phyloP scores from a whole-genome alignment of 1,284 basidiomycete species.

The Melampsora larici-populina region DNA sequence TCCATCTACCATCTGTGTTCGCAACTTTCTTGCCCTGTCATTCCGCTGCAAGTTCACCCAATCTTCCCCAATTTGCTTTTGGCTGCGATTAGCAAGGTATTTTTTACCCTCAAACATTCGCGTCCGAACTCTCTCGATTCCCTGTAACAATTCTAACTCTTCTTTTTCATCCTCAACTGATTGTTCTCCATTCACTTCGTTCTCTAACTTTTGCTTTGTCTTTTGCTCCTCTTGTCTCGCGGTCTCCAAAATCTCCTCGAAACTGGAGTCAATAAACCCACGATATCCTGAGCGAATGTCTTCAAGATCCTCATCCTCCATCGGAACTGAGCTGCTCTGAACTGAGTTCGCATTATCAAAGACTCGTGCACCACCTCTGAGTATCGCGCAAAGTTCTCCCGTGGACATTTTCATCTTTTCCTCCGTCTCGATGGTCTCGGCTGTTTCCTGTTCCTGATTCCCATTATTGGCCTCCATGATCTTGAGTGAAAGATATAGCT shows the following conservation, averaged over 20 bases:
- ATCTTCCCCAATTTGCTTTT: constrained; percentile 53
- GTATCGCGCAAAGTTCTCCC: constrained; percentile 26
- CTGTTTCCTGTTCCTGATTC: constrained; percentile 58
- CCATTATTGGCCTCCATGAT: constrained; percentile 57
- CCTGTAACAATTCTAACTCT: constrained; percentile 59
- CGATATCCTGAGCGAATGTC: constrained; percentile 54
- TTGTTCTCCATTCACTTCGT: constrained; percentile 30
- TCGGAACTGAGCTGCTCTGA: constrained; percentile 51
- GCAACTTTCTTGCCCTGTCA: constrained; percentile 56
- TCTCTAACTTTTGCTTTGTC: constrained; percentile 45
- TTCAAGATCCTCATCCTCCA: constrained; percentile 56
- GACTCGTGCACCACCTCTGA: constrained; percentile 14
- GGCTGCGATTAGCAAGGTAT: constrained; percentile 53
- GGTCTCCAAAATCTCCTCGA: constrained; percentile 45
- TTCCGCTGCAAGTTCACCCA: constrained; percentile 56
- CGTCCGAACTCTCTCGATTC: constrained; percentile 62
- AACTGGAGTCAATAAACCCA: constrained; percentile 45
- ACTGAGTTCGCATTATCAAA: constrained; percentile 16
- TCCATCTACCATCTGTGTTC: constrained; percentile 57
- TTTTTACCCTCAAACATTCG: constrained; percentile 63
- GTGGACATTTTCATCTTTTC: constrained; percentile 12
- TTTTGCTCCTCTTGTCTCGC: constrained; percentile 44
- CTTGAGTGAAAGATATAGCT: constrained; percentile 64
- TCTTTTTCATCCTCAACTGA: constrained; percentile 59
- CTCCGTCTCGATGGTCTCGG: not conserved